Conservation (phyloP, 163 green algal genomes). For the Volvox carteri region DNA sequence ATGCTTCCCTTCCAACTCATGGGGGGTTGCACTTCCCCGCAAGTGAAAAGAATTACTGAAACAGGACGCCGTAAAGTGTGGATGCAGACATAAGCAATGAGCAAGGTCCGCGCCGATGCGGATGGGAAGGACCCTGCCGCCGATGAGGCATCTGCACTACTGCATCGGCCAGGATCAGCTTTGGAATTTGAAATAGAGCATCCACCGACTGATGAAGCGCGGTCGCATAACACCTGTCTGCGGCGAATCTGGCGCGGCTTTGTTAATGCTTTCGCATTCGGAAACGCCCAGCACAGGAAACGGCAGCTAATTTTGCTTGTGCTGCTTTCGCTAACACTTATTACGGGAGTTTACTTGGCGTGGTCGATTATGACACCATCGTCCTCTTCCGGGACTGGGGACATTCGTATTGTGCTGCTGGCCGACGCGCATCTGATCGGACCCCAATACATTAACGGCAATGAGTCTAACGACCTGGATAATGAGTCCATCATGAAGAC, state of each 20-base stretch:
- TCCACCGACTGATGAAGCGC: background rate
- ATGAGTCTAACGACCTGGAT: slow-evolving; percentile 41
- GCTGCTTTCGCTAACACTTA: background rate
- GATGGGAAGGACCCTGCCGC: background rate
- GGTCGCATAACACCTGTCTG: background rate
- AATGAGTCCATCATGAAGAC: slow-evolving; percentile 52
- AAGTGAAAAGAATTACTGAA: too few relatives aligned
- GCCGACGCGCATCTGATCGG: slow-evolving; percentile 46
- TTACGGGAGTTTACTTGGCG: background rate
- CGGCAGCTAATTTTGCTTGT: background rate
- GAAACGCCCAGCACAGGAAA: background rate
- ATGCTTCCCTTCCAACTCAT: too few relatives aligned
- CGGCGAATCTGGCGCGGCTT: background rate
- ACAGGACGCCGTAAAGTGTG: background rate
- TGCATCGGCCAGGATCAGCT: background rate
- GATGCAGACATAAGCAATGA: background rate
- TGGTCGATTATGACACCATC: slow-evolving; percentile 1
- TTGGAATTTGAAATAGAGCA: slow-evolving; percentile 2
- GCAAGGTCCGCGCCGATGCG: background rate
- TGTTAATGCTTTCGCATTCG: background rate
- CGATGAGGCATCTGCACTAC: background rate
- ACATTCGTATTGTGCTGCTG: slow-evolving; percentile 24
- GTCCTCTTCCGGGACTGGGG: background rate
- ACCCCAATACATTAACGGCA: slow-evolving; percentile 25
- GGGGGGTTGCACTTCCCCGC: too few relatives aligned